A percentile compares a stretch with the other conserved stretches of the same genome.
Evolutionary conservation across 495 filamentous ascomycete genomes (phyloP).

Genomic region (Copromyces sp.): DNA sequence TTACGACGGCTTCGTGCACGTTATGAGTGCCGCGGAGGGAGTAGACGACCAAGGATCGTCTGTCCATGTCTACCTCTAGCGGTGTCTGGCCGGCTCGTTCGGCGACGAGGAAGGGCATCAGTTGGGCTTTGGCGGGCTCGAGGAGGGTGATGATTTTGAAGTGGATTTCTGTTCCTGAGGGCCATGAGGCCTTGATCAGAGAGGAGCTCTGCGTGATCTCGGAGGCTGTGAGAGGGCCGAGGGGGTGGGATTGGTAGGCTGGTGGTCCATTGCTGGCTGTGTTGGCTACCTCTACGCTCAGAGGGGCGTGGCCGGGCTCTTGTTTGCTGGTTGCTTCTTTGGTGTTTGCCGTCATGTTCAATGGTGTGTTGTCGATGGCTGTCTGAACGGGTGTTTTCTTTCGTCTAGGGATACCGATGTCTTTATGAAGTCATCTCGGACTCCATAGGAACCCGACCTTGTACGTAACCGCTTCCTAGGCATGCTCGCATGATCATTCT

Average conservation of each 20-base stretch:
- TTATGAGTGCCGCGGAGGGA: constrained; percentile 56
- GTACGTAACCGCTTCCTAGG: neutral
- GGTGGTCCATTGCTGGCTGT: neutral
- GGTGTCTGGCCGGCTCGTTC: constrained; percentile 15
- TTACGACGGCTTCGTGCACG: constrained; percentile 56
- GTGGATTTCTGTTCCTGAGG: constrained; percentile 36
- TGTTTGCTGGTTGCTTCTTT: neutral
- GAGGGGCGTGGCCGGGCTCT: neutral
- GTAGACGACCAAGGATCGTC: constrained; percentile 49
- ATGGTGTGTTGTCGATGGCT: too few relatives aligned
- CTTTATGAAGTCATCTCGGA: neutral
- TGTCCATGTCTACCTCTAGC: constrained; percentile 29
- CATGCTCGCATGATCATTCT: neutral
- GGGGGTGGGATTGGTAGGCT: constrained; percentile 37
- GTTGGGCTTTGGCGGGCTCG: constrained; percentile 52
- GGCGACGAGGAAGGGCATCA: constrained; percentile 37
- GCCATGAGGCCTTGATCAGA: constrained; percentile 41
- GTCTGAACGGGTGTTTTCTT: neutral
- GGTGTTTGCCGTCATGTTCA: neutral
- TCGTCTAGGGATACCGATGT: neutral
- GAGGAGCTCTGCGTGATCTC: constrained; percentile 41
- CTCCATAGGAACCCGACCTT: neutral
- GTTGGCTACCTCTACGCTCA: neutral
- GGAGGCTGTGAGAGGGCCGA: constrained; percentile 45
- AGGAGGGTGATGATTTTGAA: constrained; percentile 58